Percentiles rank a stretch among this genome's conserved stretches.
These are phyloP conservation scores for Orbilia quercus DNA, from an alignment of 2,329 filamentous ascomycete species.

Conservation along the genomic window DNA sequence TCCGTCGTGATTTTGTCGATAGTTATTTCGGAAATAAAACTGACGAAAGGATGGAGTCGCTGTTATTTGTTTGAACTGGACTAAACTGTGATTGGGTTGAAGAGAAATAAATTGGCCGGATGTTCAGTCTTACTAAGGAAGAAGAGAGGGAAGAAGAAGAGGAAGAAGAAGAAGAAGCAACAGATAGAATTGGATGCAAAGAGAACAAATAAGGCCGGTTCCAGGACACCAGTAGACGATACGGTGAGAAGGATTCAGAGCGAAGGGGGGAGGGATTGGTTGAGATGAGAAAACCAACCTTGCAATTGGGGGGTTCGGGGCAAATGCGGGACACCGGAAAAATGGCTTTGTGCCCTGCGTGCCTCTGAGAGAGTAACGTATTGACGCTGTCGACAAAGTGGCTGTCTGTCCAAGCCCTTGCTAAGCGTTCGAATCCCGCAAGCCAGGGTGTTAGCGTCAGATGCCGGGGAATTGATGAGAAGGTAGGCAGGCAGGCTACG, in stretches of 20 bases:
- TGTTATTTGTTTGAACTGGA: neutral
- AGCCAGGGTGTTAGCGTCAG: slow-evolving; percentile 54
- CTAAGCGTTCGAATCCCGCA: slow-evolving; percentile 53
- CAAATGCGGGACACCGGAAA: slow-evolving; percentile 56
- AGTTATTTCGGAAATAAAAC: neutral
- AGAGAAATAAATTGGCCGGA: too few species aligned
- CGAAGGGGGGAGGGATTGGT: slow-evolving; percentile 30
- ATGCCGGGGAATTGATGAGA: slow-evolving; percentile 54
- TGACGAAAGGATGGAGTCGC: neutral
- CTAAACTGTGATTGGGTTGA: neutral
- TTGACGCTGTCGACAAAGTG: slow-evolving; percentile 51
- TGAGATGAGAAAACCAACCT: slow-evolving; percentile 48
- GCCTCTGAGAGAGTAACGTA: slow-evolving; percentile 35
- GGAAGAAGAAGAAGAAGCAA: neutral
- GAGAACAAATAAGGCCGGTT: neutral
- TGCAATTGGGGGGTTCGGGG: slow-evolving; percentile 41
- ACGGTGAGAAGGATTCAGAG: slow-evolving; percentile 33
- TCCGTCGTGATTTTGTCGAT: neutral
- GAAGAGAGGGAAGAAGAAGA: too few species aligned
- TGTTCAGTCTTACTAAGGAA: slow-evolving; percentile 3
- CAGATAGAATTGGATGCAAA: neutral
- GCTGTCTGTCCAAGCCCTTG: slow-evolving; percentile 53
- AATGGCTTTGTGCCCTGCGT: slow-evolving; percentile 49
- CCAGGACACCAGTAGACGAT: slow-evolving; percentile 18
- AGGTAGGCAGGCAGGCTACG: slow-evolving; percentile 48